Evolutionary conservation across 257 asterid species (phyloP).

Genomic region (Nicotiana obtusifolia): DNA sequence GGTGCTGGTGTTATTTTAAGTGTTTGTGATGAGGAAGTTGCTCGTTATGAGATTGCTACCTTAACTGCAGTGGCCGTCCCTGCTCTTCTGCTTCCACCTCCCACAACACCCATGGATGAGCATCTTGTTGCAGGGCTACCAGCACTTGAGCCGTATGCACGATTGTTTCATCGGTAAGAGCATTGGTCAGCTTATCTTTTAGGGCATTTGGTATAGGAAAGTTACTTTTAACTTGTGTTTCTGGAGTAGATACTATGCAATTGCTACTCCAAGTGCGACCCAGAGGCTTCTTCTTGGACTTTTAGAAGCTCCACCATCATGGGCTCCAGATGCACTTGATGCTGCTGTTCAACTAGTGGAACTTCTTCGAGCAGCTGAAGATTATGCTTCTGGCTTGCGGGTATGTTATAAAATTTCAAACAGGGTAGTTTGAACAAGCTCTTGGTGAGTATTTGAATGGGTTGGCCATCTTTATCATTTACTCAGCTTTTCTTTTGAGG

Average conservation of each 20-base stretch:
- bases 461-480: neutral
- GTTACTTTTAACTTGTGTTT: conserved; percentile 17
- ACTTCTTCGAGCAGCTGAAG: conserved; percentile 98
- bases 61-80: conserved; percentile 98
- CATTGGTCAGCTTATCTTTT: conserved; percentile 2
- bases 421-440: conserved; percentile 8
- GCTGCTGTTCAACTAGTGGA: conserved; percentile 99
- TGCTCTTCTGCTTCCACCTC: conserved; percentile 98
- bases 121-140: conserved; percentile 99
- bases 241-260: conserved; percentile 74
- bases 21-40: conserved; percentile 98
- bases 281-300: conserved; percentile 98
- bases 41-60: conserved; percentile 94
- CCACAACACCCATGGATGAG: conserved; percentile 97
- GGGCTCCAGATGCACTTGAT: conserved; percentile 99
- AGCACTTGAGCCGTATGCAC: conserved; percentile 99
- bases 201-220: neutral
- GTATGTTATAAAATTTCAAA: conserved; percentile 27
- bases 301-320: conserved; percentile 97
- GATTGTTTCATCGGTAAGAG: conserved; percentile 78
- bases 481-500: neutral
- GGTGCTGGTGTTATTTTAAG: conserved; percentile 99
- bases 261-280: conserved; percentile 99
- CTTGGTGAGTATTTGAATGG: conserved; percentile 25
- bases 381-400: conserved; percentile 90